Evolutionary conservation across 768 basidiomycete genomes (phyloP).

Genomic region (Mycena rosella): DNA sequence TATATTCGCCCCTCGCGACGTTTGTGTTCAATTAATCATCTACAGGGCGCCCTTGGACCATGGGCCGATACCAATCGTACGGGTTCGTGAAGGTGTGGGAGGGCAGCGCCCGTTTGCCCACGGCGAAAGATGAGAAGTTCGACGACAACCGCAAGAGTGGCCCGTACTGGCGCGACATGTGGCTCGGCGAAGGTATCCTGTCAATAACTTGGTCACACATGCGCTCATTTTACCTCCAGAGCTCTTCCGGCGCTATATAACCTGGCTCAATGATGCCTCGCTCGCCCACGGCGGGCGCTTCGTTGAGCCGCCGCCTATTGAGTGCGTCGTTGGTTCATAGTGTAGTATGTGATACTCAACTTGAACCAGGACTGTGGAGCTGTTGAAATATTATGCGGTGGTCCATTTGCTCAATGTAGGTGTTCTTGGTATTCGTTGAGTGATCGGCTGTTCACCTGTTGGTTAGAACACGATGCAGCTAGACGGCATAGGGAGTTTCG

Average conservation of each 20-base stretch:
- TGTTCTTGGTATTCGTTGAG: not conserved
- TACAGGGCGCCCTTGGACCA: constrained; percentile 37
- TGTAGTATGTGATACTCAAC: no score
- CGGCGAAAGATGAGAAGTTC: not conserved
- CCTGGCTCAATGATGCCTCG: constrained; percentile 29
- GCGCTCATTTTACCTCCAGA: not conserved
- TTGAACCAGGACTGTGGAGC: constrained; percentile 14
- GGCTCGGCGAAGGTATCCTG: constrained; percentile 18
- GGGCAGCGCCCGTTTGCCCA: constrained; percentile 32
- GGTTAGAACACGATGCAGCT: constrained; percentile 17
- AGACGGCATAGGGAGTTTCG: not conserved
- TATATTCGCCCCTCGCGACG: not conserved
- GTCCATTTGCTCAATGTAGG: constrained; percentile 24
- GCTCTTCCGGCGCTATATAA: constrained; percentile 14
- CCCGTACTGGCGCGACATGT: constrained; percentile 14
- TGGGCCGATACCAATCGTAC: constrained; percentile 38
- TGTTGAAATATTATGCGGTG: constrained; percentile 20
- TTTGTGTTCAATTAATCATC: not conserved
- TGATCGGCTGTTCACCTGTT: not conserved
- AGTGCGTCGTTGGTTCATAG: not conserved
- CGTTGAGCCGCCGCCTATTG: constrained; percentile 23
- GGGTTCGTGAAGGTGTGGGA: constrained; percentile 42
- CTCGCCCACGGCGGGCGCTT: constrained; percentile 26
- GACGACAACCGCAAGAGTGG: not conserved
- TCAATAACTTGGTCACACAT: not conserved